Conservation (phyloP, 495 filamentous ascomycete genomes). For the Aspergillus asperescens region DNA sequence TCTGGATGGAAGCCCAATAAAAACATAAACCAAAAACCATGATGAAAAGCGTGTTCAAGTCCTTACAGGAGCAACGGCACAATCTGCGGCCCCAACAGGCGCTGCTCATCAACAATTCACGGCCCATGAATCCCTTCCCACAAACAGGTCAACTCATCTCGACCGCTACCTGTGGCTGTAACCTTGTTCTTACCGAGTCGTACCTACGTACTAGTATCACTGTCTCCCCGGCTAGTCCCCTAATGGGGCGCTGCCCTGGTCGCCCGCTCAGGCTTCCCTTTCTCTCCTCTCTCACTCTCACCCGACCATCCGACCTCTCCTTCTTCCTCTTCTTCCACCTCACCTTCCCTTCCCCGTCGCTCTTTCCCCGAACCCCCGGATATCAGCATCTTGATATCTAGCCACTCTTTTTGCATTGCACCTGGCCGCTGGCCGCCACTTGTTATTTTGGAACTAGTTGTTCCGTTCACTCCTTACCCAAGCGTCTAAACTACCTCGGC, state of each 20-base stretch:
- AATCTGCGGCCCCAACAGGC: not conserved
- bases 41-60: not conserved
- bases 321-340: conserved; percentile 12
- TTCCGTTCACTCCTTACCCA: conserved; percentile 32
- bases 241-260: not conserved
- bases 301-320: conserved; percentile 16
- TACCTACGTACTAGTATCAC: conserved; percentile 2
- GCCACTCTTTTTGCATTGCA: conserved; percentile 20
- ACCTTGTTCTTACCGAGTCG: no score
- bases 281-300: conserved; percentile 24
- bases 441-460: conserved; percentile 23
- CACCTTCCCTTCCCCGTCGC: conserved; percentile 9
- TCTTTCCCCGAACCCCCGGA: conserved; percentile 8
- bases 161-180: no score
- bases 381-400: conserved; percentile 1
- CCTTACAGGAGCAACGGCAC: conserved; percentile 5
- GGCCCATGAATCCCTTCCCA: conserved; percentile 3
- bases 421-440: conserved; percentile 30
- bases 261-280: conserved; percentile 7
- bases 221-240: not conserved
- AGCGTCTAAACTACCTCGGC: not conserved
- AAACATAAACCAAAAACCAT: not conserved
- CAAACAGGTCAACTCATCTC: conserved; percentile 16
- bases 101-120: conserved; percentile 7
- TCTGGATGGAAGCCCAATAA: not conserved